Conservation (phyloP, 140 eudicot species). For the Oenanthe javanica region DNA sequence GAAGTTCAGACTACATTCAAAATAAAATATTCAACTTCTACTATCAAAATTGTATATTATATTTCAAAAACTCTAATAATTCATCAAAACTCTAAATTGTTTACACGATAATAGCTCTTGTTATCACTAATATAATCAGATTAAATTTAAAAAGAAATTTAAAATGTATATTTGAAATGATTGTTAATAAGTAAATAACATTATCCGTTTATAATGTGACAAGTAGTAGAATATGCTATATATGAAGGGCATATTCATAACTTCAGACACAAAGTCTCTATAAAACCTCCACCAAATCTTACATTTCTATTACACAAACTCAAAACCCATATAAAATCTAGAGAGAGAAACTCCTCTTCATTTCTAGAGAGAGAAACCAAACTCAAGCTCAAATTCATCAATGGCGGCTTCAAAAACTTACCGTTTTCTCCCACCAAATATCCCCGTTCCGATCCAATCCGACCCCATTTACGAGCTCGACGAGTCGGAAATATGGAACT, state of each 20-base stretch:
- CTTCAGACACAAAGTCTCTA: neutral
- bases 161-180: no score
- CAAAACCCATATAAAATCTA: neutral
- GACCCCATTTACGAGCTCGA: conserved; percentile 26
- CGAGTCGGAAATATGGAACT: conserved; percentile 32
- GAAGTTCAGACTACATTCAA: no score
- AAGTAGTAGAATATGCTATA: no score
- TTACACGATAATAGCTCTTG: no score
- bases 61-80: no score
- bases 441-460: neutral
- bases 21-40: no score
- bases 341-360: neutral
- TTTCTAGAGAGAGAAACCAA: neutral
- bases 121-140: no score
- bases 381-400: neutral
- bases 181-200: no score
- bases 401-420: conserved; percentile 27
- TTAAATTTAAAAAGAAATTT: no score
- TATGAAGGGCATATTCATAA: neutral
- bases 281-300: neutral
- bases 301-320: neutral
- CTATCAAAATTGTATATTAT: no score
- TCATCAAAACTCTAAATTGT: no score
- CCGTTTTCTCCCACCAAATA: conserved; percentile 20
- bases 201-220: no score